Base-by-base conservation (phyloP, 2,329 filamentous ascomycete genomes). In the Paecilomyces formosus region DNA sequence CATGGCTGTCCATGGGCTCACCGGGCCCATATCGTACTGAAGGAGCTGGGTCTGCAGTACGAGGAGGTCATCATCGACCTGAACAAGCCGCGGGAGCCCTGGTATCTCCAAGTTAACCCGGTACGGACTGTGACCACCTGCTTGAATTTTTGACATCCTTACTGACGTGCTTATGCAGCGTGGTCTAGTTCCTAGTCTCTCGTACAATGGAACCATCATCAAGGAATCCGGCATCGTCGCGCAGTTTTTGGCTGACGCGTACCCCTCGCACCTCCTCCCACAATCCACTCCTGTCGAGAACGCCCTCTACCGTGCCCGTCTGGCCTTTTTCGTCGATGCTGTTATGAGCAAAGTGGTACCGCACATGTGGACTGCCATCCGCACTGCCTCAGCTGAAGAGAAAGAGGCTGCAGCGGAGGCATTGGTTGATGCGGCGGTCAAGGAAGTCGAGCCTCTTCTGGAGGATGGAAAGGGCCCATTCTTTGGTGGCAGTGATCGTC, bases 31-130 rank as follows among this genome's bases (percentile, higher is more conserved):
- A 90, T 91, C 60, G 82, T 82, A 5, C 80, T 92, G 26, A 79
- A 82, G 30, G 88, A 91, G 68, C 81, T 88, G 12, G 79, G 80
- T 11, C 68, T 92, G 30, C 78, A 83, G 0, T 89, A 84, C 66
- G 85, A 89, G 58, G 86, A 90, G 64, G 85, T 89, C 60, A 83
- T 85, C 58, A 88, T 95, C 65, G 88, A 93, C 70, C 80, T 94
- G 53, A 73, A 76, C 64, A 81, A 74, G 9, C 89, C 90, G 0
- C 85, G 90, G 9, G 85, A 87, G 28, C 78, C 83, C 39, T 89
- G 87, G 79, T 94, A 93, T 70, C 82, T 94, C 8, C 78, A 86
- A 55, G 76, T 94, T 70, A 92, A 93, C 76, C 89, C 89, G 2
- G 80, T 81, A 74, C 56, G 72, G 58, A 31, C 18, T 13, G 5